phyloP scores from a whole-genome alignment of 164 flowering plant genomes.

The Vitis labrusca region DNA sequence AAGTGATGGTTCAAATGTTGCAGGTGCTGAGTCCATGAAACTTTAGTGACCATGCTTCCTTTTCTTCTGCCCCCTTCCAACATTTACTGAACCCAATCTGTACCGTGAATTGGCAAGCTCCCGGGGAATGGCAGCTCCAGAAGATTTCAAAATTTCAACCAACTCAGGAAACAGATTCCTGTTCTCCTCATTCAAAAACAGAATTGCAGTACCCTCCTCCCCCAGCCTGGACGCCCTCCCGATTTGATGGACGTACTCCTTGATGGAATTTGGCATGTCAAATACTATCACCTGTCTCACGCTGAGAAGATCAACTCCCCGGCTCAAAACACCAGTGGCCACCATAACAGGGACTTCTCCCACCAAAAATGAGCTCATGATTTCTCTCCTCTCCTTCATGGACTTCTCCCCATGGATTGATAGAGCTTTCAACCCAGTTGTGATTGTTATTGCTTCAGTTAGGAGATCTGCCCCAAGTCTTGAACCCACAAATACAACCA shows the following conservation, averaged over 20 bases:
- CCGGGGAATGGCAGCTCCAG: conserved; percentile 73
- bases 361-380: conserved; percentile 56
- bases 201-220: conserved; percentile 69
- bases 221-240: conserved; percentile 93
- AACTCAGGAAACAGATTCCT: conserved; percentile 66
- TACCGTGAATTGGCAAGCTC: conserved; percentile 75
- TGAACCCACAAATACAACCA: conserved; percentile 83
- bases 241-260: conserved; percentile 89
- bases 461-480: conserved; percentile 88
- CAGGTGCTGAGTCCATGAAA: not conserved
- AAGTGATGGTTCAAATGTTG: no score
- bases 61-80: conserved; percentile 44
- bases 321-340: conserved; percentile 83
- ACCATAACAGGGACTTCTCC: conserved; percentile 84
- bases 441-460: conserved; percentile 64
- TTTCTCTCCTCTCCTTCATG: conserved; percentile 89
- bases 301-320: conserved; percentile 76
- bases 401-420: conserved; percentile 89
- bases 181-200: conserved; percentile 78
- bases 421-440: conserved; percentile 64
- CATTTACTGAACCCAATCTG: conserved; percentile 23
- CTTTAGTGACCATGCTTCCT: conserved; percentile 48
- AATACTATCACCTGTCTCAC: conserved; percentile 89
- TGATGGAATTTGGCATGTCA: conserved; percentile 87
- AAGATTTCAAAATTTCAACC: conserved; percentile 54